Percentiles rank a stretch among this genome's conserved stretches.
These are phyloP conservation scores for Calophaca sinica DNA, from an alignment of 306 rosid genomes.

Conservation along the genomic window DNA sequence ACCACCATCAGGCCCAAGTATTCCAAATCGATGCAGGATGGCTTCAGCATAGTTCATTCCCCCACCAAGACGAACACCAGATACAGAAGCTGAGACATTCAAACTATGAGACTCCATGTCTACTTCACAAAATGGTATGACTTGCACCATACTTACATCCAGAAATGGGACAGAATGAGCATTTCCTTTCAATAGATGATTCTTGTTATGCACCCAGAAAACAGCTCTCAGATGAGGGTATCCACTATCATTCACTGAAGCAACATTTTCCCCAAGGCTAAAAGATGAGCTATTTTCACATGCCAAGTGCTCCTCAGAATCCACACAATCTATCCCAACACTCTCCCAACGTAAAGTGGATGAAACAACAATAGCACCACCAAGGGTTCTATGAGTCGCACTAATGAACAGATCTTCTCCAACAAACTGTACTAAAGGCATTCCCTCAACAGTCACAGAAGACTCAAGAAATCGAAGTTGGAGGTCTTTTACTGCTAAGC, in stretches of 20 bases:
- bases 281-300: constrained; percentile 49
- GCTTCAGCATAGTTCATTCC: constrained; percentile 96
- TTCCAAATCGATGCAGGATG: constrained; percentile 85
- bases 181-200: constrained; percentile 50
- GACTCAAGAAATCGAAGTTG: constrained; percentile 87
- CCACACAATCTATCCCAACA: constrained; percentile 75
- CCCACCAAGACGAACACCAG: constrained; percentile 91
- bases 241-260: constrained; percentile 57
- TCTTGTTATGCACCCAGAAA: constrained; percentile 78
- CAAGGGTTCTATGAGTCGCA: constrained; percentile 90
- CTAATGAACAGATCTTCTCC: constrained; percentile 71
- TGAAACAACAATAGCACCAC: constrained; percentile 89
- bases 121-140: constrained; percentile 74
- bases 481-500: constrained; percentile 65
- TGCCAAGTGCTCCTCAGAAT: constrained; percentile 58
- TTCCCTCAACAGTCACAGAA: constrained; percentile 59
- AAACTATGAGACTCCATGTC: constrained; percentile 79
- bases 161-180: constrained; percentile 66
- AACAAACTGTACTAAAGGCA: constrained; percentile 83
- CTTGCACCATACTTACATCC: constrained; percentile 62
- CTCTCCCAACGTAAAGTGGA: constrained; percentile 78
- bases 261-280: constrained; percentile 56
- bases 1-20: constrained; percentile 89
- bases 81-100: constrained; percentile 78
- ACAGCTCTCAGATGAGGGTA: constrained; percentile 78